Evolutionary conservation across 2,329 filamentous ascomycete genomes (phyloP), one percentile per base, ranked within the genome.

Genomic region (Aspergillus intermedius): DNA sequence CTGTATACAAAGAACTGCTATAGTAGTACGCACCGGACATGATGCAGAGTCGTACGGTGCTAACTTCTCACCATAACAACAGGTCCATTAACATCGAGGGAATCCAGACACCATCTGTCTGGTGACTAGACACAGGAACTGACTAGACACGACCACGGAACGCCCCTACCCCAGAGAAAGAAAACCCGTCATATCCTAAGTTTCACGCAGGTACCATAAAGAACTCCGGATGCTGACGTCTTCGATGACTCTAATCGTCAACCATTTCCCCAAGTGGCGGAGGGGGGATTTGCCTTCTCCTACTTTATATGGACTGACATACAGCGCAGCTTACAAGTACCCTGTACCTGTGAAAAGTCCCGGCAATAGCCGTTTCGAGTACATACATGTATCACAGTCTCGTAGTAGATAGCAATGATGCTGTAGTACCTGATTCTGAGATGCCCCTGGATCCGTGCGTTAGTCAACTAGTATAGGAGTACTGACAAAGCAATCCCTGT

Each of bases 171-270:
- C 25, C 25, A 30, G 25, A 15, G n/a, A 17, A 1, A 37, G 13
- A 37, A 37, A n/a, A 37, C 34, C n/a, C n/a, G 34, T n/a, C 13
- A 37, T n/a, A 37, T n/a, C n/a, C 17, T 6, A n/a, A 37, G 37
- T 40, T 19, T 17, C 37, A 40, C 37, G 37, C 37, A 40, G 37
- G 37, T 40, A 40, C 37, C 17, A 40, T 19, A 12, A 21, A 19
- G 17, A 12, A 21, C 10, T 19, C 37, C 37, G 17, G 17, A 40
- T 35, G 34, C 37, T 40, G 37, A 40, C 37, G 37, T 40, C 37
- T 40, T 40, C 37, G 37, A 40, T 40, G 37, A 40, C 37, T 40
- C 37, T 40, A 40, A 40, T 40, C 37, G 37, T 40, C 37, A 40
- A 30, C 25, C 25, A 30, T 30, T 30, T 30, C 37, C 5, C 12